phyloP scores from a whole-genome alignment of 257 asterid species.

The Penstemon eatonii region DNA sequence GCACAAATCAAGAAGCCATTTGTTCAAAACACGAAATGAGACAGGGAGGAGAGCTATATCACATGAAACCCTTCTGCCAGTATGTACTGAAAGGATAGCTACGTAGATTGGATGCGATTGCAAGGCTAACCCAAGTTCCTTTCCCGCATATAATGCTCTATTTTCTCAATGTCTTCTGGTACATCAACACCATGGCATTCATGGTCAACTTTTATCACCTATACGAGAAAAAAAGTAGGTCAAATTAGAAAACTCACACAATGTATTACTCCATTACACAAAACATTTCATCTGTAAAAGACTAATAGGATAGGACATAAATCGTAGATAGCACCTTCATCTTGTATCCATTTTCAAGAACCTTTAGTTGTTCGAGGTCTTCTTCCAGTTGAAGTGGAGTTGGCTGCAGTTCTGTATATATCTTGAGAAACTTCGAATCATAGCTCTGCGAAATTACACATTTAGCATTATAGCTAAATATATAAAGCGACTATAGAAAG shows the following conservation, averaged over 20 bases:
- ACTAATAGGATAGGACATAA: slow-evolving; percentile 9
- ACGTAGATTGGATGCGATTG: background rate
- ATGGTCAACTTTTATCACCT: slow-evolving; percentile 77
- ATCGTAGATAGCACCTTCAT: slow-evolving; percentile 63
- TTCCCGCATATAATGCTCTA: slow-evolving; percentile 59
- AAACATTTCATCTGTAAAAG: background rate
- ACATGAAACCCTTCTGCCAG: background rate
- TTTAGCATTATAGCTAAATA: slow-evolving; percentile 5
- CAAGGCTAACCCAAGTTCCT: slow-evolving; percentile 48
- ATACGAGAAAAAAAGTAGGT: background rate
- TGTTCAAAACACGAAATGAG: background rate
- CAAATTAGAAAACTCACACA: background rate
- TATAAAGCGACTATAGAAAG: background rate
- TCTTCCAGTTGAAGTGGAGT: slow-evolving; percentile 93
- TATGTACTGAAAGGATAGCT: background rate
- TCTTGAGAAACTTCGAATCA: slow-evolving; percentile 75
- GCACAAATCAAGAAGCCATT: background rate
- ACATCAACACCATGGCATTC: slow-evolving; percentile 76
- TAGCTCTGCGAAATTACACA: slow-evolving; percentile 56
- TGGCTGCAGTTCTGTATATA: slow-evolving; percentile 67
- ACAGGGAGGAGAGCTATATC: background rate
- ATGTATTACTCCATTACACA: background rate
- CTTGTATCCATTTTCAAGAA: slow-evolving; percentile 92
- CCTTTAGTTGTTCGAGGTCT: slow-evolving; percentile 94
- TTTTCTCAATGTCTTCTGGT: slow-evolving; percentile 64